These are phyloP conservation scores for Tulasnella sp. DNA, from an alignment of 768 basidiomycete species.

Conservation along the genomic window DNA sequence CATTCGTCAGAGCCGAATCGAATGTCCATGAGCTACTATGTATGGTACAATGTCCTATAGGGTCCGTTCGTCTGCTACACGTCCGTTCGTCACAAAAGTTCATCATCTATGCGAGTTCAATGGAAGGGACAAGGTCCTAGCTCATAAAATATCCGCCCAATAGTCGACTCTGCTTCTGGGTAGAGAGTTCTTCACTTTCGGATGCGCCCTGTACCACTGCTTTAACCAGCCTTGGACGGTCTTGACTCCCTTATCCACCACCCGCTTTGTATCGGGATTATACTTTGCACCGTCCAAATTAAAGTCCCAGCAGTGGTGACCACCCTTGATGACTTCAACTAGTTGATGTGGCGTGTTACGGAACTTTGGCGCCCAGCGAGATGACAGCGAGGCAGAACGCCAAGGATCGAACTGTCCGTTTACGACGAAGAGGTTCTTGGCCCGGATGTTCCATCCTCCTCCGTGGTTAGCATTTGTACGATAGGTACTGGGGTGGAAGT, in stretches of 20 bases:
- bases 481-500: background rate
- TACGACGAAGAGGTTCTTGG: conserved; percentile 14
- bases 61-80: no score
- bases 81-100: no score
- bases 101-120: no score
- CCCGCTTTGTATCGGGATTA: background rate
- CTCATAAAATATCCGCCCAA: background rate
- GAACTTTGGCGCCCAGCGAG: conserved; percentile 6
- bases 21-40: no score
- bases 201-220: conserved; percentile 14
- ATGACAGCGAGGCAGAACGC: conserved; percentile 26
- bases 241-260: background rate
- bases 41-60: no score
- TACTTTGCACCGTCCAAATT: background rate
- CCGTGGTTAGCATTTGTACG: conserved; percentile 5
- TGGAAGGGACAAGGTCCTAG: no score
- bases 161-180: background rate
- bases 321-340: conserved; percentile 5
- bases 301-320: conserved; percentile 23
- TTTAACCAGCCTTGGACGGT: background rate
- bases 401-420: conserved; percentile 30
- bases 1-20: no score
- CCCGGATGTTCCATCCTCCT: conserved; percentile 23
- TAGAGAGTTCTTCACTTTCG: background rate
- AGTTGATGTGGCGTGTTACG: background rate